Percentiles rank a stretch among this genome's conserved stretches.
Conservation (phyloP, 179 eudicot species). For the Patellifolia procumbens region DNA sequence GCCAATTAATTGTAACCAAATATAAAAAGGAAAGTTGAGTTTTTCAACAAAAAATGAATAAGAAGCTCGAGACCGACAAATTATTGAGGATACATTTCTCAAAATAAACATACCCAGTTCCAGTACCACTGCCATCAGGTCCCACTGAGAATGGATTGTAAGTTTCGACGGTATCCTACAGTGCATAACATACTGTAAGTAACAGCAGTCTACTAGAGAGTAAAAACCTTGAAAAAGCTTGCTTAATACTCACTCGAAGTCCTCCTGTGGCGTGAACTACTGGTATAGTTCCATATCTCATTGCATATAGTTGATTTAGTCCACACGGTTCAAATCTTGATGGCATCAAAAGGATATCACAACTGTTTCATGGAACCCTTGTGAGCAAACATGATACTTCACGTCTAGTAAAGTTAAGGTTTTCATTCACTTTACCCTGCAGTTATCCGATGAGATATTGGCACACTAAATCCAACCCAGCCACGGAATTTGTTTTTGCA, state of each 20-base stretch:
- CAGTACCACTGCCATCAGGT: slow-evolving; percentile 58
- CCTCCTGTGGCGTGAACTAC: slow-evolving; percentile 96
- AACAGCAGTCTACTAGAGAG: neutral
- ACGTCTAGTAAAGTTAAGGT: neutral
- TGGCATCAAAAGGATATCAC: slow-evolving; percentile 96
- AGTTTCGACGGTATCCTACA: slow-evolving; percentile 85
- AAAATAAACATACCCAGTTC: slow-evolving; percentile 76
- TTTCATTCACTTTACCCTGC: slow-evolving; percentile 66
- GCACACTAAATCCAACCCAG: slow-evolving; percentile 98
- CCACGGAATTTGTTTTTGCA: slow-evolving; percentile 79
- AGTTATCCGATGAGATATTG: slow-evolving; percentile 89
- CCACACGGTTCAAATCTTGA: slow-evolving; percentile 99
- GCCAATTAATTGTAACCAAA: slow-evolving; percentile 17
- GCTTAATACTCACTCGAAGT: slow-evolving; percentile 61
- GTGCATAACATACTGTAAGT: neutral
- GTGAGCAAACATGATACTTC: neutral
- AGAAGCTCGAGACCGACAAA: neutral
- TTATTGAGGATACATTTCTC: slow-evolving; percentile 2
- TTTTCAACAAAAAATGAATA: neutral
- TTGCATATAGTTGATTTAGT: slow-evolving; percentile 92
- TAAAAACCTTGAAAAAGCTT: neutral
- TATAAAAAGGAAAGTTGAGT: slow-evolving; percentile 7
- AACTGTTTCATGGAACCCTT: slow-evolving; percentile 45
- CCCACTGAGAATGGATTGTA: slow-evolving; percentile 82
- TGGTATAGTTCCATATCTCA: slow-evolving; percentile 97